phyloP scores from a whole-genome alignment of 2,329 filamentous ascomycete genomes.

The Coleophoma cylindrospora region DNA sequence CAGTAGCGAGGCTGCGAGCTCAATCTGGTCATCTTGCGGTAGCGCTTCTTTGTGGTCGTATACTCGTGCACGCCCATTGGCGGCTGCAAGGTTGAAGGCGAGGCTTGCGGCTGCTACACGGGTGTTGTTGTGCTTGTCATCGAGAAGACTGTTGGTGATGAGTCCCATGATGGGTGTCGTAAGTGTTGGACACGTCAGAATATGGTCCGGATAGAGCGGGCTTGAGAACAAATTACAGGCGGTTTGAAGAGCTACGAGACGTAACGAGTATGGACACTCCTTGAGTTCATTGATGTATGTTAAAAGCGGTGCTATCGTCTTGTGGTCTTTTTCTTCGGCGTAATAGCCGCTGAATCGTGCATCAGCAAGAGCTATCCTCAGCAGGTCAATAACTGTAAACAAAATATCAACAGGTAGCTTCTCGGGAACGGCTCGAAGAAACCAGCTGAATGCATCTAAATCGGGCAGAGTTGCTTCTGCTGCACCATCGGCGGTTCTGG shows the following conservation, averaged over 20 bases:
- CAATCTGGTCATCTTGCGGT: slow-evolving; percentile 67
- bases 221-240: slow-evolving; percentile 81
- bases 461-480: slow-evolving; percentile 67
- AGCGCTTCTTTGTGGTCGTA: slow-evolving; percentile 53
- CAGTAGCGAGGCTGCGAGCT: slow-evolving; percentile 74
- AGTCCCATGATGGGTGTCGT: slow-evolving; percentile 60
- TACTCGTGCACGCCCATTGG: slow-evolving; percentile 61
- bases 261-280: slow-evolving; percentile 71
- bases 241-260: slow-evolving; percentile 78
- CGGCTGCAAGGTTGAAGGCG: slow-evolving; percentile 73
- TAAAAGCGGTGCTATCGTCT: slow-evolving; percentile 58
- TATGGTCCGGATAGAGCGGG: slow-evolving; percentile 61
- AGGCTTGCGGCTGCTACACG: slow-evolving; percentile 79
- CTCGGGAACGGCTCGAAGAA: slow-evolving; percentile 50
- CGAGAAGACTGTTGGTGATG: slow-evolving; percentile 73
- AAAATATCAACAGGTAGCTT: slow-evolving; percentile 58
- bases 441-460: slow-evolving; percentile 57
- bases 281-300: slow-evolving; percentile 50
- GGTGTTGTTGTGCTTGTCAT: slow-evolving; percentile 67
- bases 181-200: slow-evolving; percentile 48
- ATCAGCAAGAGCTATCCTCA: slow-evolving; percentile 74
- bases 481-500: slow-evolving; percentile 50
- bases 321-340: slow-evolving; percentile 66
- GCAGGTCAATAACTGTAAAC: slow-evolving; percentile 82
- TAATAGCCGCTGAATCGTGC: slow-evolving; percentile 76